Base-by-base conservation (phyloP, 371 early-diverging fungal species). In the Nematocida displodere region DNA sequence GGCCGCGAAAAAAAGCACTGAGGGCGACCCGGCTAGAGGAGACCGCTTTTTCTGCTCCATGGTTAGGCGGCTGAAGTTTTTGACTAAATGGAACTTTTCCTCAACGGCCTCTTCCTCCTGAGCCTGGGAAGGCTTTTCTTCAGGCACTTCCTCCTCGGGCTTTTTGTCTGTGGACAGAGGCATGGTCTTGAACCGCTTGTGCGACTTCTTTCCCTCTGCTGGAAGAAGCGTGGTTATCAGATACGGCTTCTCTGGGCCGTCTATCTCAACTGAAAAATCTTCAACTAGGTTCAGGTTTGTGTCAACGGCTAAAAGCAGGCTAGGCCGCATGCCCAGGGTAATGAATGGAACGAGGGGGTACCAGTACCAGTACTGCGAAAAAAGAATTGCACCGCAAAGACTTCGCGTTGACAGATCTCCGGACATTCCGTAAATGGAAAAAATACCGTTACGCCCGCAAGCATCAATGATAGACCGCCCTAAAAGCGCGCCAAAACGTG, bases 291-390 rank as follows among this genome's bases (percentile, higher is more conserved):
- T 61, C 13, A 71, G 56, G 40, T 59, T 42, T 28, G 75, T 71
- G 48, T 71, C 75, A 3, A 62, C 75, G 28, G 75, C 75, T 15
- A 71, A 52, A 17, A 71, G 61, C 13, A 71, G 53, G 34, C 81
- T 84, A 11, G 81, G 82, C 31, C 52, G 44, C 53, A 66, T 54
- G 54, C 65, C 66, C 31, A 82, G 37, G 17, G 61, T 31, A 40
- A 84, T 55, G 50, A 79, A 75, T 11, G 64, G 61, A 28, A 81
- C 44, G 11, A 95, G 84, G 39, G 97, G 97, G 86, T 92, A 94
- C 97, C 97, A 99, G 87, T 92, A 93, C 98, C 98, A 97, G 85
- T 91, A 94, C 84, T 97, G 94, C 24, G 92, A 90, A 81, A 97
- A 97, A 39, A 98, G 85, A 5, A 92, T 90, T 86, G 91, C 91